Conservation (phyloP, 257 asterid species). For the Penstemon davidsonii region DNA sequence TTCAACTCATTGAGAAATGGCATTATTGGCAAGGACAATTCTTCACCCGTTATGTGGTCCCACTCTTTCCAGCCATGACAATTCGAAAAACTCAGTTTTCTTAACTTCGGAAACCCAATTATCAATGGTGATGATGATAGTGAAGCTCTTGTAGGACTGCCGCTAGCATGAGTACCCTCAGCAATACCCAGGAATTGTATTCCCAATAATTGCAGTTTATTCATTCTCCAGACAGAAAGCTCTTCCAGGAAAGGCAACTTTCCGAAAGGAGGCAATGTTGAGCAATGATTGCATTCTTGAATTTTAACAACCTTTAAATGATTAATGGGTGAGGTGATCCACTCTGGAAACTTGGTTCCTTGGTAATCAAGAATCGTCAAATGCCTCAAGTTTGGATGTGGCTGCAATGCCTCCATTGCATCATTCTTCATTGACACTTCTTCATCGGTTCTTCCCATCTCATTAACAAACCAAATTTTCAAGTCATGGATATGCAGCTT, state of each 20-base stretch:
- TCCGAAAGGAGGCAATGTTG: constrained; percentile 30
- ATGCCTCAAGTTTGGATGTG: constrained; percentile 16
- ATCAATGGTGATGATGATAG: too few relatives aligned
- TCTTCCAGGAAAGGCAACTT: constrained; percentile 29
- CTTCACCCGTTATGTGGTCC: constrained; percentile 21
- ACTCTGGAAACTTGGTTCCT: constrained; percentile 22
- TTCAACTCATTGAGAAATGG: neutral
- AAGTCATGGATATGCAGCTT: constrained; percentile 9
- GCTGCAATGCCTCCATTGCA: constrained; percentile 25
- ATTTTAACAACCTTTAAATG: constrained; percentile 21
- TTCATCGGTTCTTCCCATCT: neutral
- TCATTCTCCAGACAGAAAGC: constrained; percentile 17
- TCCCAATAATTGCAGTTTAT: constrained; percentile 23
- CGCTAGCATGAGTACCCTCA: too few relatives aligned
- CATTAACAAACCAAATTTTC: neutral
- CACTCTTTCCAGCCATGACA: constrained; percentile 31
- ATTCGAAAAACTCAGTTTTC: neutral
- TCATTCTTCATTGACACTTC: neutral
- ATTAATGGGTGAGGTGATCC: constrained; percentile 27
- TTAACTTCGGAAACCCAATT: neutral
- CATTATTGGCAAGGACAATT: constrained; percentile 15
- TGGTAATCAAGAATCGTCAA: constrained; percentile 13
- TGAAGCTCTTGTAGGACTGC: too few relatives aligned
- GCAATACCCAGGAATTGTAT: constrained; percentile 28
- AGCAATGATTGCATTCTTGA: constrained; percentile 4